phyloP scores from a whole-genome alignment of 2,329 filamentous ascomycete genomes.

The Hypoxylon sp. region DNA sequence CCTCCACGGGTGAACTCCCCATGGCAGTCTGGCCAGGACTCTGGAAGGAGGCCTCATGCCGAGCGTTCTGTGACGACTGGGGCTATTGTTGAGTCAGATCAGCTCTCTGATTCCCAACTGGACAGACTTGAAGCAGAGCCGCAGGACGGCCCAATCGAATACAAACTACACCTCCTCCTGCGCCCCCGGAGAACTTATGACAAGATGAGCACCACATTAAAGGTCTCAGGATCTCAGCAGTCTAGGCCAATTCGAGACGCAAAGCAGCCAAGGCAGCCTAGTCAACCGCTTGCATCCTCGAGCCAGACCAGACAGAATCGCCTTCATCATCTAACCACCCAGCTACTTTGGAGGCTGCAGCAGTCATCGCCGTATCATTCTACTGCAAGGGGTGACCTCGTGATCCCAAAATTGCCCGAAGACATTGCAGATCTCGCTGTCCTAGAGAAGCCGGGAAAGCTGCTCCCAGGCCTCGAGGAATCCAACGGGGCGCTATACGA shows the following conservation, averaged over 20 bases:
- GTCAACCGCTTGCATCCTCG: slow-evolving; percentile 58
- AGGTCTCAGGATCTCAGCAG: slow-evolving; percentile 52
- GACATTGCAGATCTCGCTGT: slow-evolving; percentile 64
- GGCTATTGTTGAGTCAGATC: slow-evolving; percentile 50
- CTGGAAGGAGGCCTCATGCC: slow-evolving; percentile 54
- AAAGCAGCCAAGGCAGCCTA: slow-evolving; percentile 49
- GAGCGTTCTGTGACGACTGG: slow-evolving; percentile 55
- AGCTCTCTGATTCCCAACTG: slow-evolving; percentile 57
- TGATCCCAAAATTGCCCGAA: slow-evolving; percentile 82
- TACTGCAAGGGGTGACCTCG: slow-evolving; percentile 80
- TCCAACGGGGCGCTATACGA: slow-evolving; percentile 95
- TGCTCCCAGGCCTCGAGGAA: slow-evolving; percentile 87
- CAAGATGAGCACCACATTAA: slow-evolving; percentile 74
- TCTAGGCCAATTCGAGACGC: slow-evolving; percentile 50
- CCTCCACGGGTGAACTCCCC: slow-evolving; percentile 91
- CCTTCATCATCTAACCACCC: slow-evolving; percentile 92
- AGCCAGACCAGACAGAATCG: slow-evolving; percentile 84
- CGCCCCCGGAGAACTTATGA: slow-evolving; percentile 82
- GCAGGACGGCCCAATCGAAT: slow-evolving; percentile 94
- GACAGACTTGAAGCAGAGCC: slow-evolving; percentile 88
- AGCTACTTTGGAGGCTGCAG: slow-evolving; percentile 93
- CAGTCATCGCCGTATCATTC: slow-evolving; percentile 94
- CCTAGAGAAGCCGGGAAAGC: slow-evolving; percentile 66
- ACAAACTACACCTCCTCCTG: slow-evolving; percentile 92
- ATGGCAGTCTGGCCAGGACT: slow-evolving; percentile 77